Evolutionary conservation across 257 asterid species (phyloP), one percentile per base, ranked within the genome.

Genomic region (Penstemon eatonii): DNA sequence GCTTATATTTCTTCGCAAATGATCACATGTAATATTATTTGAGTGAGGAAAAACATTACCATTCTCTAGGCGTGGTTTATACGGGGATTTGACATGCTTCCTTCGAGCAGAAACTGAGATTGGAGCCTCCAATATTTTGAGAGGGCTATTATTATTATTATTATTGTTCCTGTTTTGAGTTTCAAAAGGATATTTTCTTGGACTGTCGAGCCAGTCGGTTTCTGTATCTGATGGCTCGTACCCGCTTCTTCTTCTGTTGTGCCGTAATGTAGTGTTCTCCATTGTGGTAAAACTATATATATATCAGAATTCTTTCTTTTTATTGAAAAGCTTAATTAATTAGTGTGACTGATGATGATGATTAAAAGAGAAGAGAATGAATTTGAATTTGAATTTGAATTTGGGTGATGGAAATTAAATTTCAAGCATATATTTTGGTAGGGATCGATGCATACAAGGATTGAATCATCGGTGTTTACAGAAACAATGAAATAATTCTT

Each of bases 221-320:
- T 85, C 91, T 0, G 88, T 80, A 57, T 85, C 91, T 25, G 91
- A 85, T n/a, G 85, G 88, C 75, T 85, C 91, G 10, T 85, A 85
- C 3, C 88, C 88, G 46, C 83, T 84, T 75, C 79, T 71, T 63
- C 83, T 71, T 66, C 64, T 67, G 78, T 63, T 70, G 60, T 62
- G 38, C 18, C 66, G 67, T 65, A 63, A 51, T 45, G 56, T 25
- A 25, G 33, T 68, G 53, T 37, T 66, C 33, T 56, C 66, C 68
- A 47, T 65, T 25, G 33, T 25, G 33, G 2, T 25, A 25, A 25
- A 25, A 25, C 33, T 15, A 15, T 15, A 15, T 15, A 15, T 15
- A 15, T 15, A 15, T 15, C 18, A 15, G 18, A 15, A 15, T 15
- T 15, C 18, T 15, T 15, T 15, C 18, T 15, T 15, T 15, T 15